Base-by-base conservation (phyloP, 441 rosid species). In the Daphne laureola region DNA sequence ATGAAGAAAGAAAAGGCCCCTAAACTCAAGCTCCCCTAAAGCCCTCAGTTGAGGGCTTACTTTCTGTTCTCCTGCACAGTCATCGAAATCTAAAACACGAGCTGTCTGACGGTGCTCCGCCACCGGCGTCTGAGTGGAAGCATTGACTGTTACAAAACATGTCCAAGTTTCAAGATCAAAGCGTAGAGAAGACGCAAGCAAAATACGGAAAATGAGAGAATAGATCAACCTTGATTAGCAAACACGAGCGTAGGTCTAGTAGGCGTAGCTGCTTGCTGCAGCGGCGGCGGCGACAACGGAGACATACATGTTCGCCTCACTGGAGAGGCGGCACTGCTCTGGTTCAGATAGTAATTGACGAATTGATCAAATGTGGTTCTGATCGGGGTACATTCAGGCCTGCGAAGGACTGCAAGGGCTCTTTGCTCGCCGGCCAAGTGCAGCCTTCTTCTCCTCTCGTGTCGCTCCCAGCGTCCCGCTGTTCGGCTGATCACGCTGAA, bases 1-100 rank as follows among this genome's bases (percentile, higher is more conserved):
- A 1, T 5, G 17, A 11, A 13, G n/a, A 12, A 21, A 49, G 41
- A 55, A n/a, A n/a, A n/a, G n/a, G n/a, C n/a, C n/a, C n/a, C 81
- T 63, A 43, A 86, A 86, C 45, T 86, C 91, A 4, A 88, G 83
- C 42, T 84, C 87, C 12, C 77, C 71, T 51, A 86, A 69, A 4
- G 93, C 91, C 55, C 63, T 50, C 15, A 78, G 52, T 55, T 80
- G 82, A 9, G 84, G 68, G 53, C 59, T 74, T 14, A 14, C 36
- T 12, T 3, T 27, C 4, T 7, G 44, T 12, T 14, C 27, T 12
- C 13, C 41, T 8, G 8, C 27, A 1, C 11, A 14, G 8, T 11
- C 50, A 5, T 0, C 3, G 17, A 59, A 62, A 45, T n/a, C 59
- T 42, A 13, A 13, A 17, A 12, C 12, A 46, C 31, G 60, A 12